Evolutionary conservation across 257 asterid genomes (phyloP).

Genomic region (Lantana camara): DNA sequence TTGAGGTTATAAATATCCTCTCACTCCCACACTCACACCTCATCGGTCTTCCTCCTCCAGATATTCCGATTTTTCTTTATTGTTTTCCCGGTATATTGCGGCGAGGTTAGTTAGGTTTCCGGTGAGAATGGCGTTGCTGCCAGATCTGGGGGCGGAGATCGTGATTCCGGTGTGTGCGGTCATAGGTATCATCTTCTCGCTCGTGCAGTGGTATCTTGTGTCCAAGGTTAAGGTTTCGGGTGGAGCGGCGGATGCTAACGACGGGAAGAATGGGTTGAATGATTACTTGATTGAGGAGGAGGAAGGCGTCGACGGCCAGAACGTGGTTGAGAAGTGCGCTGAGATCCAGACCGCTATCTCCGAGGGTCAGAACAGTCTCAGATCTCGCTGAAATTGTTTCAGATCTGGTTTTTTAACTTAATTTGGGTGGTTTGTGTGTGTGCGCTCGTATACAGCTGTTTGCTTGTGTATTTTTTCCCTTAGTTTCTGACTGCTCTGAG

Average conservation of each 20-base stretch:
- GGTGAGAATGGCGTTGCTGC: constrained; percentile 46
- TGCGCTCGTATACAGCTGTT: not conserved
- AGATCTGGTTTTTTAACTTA: constrained; percentile 37
- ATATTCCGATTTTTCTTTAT: not conserved
- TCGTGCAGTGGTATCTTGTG: constrained; percentile 51
- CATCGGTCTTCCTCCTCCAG: constrained; percentile 3
- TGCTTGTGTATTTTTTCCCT: not conserved
- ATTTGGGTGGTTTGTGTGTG: constrained; percentile 16
- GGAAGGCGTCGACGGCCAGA: constrained; percentile 71
- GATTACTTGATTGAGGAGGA: constrained; percentile 89
- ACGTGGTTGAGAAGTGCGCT: constrained; percentile 79
- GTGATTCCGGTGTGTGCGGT: constrained; percentile 69
- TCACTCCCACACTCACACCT: constrained; percentile 17
- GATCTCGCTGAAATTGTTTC: constrained; percentile 28
- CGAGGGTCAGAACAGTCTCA: constrained; percentile 55
- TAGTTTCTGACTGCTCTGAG: constrained; percentile 5
- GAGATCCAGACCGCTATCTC: constrained; percentile 86
- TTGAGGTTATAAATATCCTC: constrained; percentile 31
- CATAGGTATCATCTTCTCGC: constrained; percentile 62
- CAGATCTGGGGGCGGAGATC: constrained; percentile 65
- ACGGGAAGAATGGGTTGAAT: constrained; percentile 57
- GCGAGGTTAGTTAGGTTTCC: constrained; percentile 11
- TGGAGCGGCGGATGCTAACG: constrained; percentile 38
- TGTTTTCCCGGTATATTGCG: constrained; percentile 15
- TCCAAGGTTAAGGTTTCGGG: constrained; percentile 41